Evolutionary conservation across 2,329 filamentous ascomycete genomes (phyloP).

Genomic region (Phoma sp.): DNA sequence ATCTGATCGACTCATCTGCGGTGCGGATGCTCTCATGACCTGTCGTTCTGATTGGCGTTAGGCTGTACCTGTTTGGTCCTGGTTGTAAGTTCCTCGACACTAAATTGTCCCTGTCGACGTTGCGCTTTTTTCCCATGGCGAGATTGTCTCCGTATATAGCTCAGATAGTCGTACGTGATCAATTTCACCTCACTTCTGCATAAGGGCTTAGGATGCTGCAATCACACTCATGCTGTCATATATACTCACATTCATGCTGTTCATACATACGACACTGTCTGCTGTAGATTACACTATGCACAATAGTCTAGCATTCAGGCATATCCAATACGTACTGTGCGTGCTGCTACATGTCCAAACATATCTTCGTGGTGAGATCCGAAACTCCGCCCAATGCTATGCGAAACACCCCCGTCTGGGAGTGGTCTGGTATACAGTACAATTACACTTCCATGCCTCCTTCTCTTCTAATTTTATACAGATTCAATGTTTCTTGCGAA

Average conservation of each 20-base stretch:
- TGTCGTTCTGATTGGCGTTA: no score
- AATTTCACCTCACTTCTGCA: not conserved
- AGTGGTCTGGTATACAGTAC: slow-evolving; percentile 24
- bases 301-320: not conserved
- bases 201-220: no score
- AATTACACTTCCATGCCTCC: slow-evolving; percentile 21
- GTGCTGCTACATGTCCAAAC: slow-evolving; percentile 4
- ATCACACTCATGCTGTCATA: no score
- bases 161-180: not conserved
- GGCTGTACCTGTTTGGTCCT: no score
- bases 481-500: not conserved
- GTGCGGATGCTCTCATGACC: not conserved
- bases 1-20: not conserved
- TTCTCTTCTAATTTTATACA: not conserved
- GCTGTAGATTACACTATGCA: no score
- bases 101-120: not conserved
- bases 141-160: not conserved
- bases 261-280: no score
- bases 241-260: no score
- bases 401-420: slow-evolving; percentile 11
- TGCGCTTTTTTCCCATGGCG: not conserved
- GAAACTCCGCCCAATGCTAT: slow-evolving; percentile 35
- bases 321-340: no score
- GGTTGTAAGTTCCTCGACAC: not conserved
- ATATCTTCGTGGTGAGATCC: slow-evolving; percentile 8